Evolutionary conservation across 345 rosid genomes (phyloP).

Genomic region (Rhodomyrtus tomentosa): DNA sequence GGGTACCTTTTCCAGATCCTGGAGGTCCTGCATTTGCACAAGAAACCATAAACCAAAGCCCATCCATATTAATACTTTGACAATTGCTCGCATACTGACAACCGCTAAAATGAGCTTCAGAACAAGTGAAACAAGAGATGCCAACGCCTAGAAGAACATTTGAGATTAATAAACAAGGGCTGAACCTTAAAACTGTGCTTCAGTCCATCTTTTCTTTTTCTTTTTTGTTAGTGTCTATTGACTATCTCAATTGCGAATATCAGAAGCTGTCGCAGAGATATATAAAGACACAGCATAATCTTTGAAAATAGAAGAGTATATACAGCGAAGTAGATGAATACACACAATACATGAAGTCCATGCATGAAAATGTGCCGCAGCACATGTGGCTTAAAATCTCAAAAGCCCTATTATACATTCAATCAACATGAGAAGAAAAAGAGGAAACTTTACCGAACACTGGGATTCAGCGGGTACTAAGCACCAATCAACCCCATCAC

Average conservation of each 20-base stretch:
- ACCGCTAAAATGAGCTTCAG: background rate
- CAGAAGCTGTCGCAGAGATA: background rate
- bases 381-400: background rate
- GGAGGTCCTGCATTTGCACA: constrained; percentile 59
- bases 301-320: background rate
- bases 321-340: background rate
- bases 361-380: background rate
- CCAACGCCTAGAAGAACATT: background rate
- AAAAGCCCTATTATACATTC: background rate
- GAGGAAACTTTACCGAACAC: background rate
- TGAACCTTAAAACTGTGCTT: background rate
- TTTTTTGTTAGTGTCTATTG: background rate
- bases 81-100: background rate
- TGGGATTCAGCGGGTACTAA: background rate
- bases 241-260: background rate
- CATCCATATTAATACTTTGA: background rate
- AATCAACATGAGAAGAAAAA: background rate
- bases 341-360: background rate
- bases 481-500: background rate
- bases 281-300: background rate
- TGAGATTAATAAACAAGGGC: background rate
- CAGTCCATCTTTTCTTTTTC: background rate
- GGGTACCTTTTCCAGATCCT: constrained; percentile 98
- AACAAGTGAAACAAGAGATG: background rate
- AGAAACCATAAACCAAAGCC: background rate